Conservation (phyloP, 2,329 filamentous ascomycete species). For the Aspergillus sp. region DNA sequence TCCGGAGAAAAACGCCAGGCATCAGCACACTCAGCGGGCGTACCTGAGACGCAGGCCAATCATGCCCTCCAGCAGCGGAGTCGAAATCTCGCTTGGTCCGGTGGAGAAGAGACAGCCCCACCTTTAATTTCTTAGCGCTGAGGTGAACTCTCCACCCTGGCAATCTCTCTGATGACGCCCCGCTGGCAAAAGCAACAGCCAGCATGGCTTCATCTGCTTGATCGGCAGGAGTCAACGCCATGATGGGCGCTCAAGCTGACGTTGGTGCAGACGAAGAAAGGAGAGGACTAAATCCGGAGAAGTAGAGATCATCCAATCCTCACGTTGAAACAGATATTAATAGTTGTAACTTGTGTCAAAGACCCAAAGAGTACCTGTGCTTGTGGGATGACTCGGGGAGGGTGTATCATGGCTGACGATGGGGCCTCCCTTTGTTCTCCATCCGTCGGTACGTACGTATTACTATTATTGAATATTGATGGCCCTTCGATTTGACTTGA, state of each 20-base stretch:
- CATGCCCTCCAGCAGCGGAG: slow-evolving; percentile 2
- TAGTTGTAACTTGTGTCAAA: background rate
- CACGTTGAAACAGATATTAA: background rate
- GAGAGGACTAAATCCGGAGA: background rate
- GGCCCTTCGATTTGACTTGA: background rate
- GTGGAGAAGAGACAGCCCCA: slow-evolving; percentile 18
- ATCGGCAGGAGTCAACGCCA: background rate
- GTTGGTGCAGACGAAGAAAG: background rate
- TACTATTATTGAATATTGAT: background rate
- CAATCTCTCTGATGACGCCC: slow-evolving; percentile 18
- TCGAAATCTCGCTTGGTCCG: slow-evolving; percentile 26
- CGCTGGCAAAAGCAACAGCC: background rate
- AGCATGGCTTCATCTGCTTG: background rate
- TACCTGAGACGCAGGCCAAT: slow-evolving; percentile 24
- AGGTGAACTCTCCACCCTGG: background rate
- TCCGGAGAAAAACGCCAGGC: slow-evolving; percentile 19
- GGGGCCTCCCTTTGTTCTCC: background rate
- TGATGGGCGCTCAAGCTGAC: background rate
- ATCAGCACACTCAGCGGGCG: slow-evolving; percentile 16
- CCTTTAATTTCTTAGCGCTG: slow-evolving; percentile 9
- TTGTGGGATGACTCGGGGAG: background rate
- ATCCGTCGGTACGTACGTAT: background rate
- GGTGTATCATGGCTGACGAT: background rate
- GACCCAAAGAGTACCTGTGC: background rate
- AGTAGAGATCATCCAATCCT: background rate